Evolutionary conservation across 2,329 filamentous ascomycete species (phyloP).

Genomic region (Coniosporium uncinatum): DNA sequence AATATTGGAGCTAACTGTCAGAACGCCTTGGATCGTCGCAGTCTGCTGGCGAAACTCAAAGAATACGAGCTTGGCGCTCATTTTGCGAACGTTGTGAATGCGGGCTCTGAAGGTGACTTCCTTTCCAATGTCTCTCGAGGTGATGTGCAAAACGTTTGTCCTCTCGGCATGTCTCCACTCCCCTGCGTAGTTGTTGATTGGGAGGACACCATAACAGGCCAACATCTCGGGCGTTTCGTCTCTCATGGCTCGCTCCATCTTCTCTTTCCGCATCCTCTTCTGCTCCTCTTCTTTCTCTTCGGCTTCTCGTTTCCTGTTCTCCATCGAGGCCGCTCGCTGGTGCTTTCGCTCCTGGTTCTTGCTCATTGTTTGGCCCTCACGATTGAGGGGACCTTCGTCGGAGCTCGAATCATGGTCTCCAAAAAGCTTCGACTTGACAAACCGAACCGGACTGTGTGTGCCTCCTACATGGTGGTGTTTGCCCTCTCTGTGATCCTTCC

Average conservation of each 20-base stretch:
- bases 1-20: constrained; percentile 54
- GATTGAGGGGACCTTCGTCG: constrained; percentile 33
- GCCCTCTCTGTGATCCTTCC: constrained; percentile 6
- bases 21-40: constrained; percentile 78
- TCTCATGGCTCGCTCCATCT: constrained; percentile 38
- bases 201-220: constrained; percentile 50
- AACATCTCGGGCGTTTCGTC: constrained; percentile 54
- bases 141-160: constrained; percentile 44
- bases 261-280: constrained; percentile 38
- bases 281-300: constrained; percentile 36
- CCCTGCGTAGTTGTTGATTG: constrained; percentile 52
- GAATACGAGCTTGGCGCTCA: constrained; percentile 90
- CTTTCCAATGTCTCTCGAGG: constrained; percentile 46
- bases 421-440: constrained; percentile 31
- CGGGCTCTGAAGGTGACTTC: constrained; percentile 64
- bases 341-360: constrained; percentile 42
- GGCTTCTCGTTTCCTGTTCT: constrained; percentile 35
- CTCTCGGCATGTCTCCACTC: constrained; percentile 41
- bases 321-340: constrained; percentile 35
- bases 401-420: constrained; percentile 22
- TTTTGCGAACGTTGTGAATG: constrained; percentile 81
- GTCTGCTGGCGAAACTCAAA: constrained; percentile 74
- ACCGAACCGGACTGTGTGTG: constrained; percentile 22
- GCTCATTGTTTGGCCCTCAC: constrained; percentile 42
- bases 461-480: too few species aligned